A percentile compares a stretch with the other conserved stretches of the same genome.
phyloP scores from a whole-genome alignment of 179 eudicot genomes.

The Camellia oleifera region DNA sequence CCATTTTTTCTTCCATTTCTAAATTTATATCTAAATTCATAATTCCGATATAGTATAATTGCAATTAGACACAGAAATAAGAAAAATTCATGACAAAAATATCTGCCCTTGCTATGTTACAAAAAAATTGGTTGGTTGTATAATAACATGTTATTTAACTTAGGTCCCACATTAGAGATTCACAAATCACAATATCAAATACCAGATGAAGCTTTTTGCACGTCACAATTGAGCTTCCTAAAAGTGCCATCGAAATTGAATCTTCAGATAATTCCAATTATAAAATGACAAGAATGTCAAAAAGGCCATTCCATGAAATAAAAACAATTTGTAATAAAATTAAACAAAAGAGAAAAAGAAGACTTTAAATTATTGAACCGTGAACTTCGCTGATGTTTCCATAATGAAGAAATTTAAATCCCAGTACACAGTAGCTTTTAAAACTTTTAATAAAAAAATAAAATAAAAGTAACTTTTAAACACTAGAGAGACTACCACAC shows the following conservation, averaged over 20 bases:
- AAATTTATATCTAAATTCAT: too few species aligned
- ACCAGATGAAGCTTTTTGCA: background rate
- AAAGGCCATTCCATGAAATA: background rate
- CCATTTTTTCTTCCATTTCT: too few species aligned
- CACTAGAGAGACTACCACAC: background rate
- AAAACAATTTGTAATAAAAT: background rate
- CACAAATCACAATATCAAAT: background rate
- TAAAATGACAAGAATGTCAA: background rate
- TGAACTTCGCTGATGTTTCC: slow-evolving; percentile 10
- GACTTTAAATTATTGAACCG: slow-evolving; percentile 12
- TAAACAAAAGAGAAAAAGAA: background rate
- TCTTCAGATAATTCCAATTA: background rate
- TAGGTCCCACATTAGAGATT: background rate
- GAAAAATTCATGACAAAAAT: too few species aligned
- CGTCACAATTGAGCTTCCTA: background rate
- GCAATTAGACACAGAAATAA: too few species aligned
- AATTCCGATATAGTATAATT: too few species aligned
- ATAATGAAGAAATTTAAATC: background rate
- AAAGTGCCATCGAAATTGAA: background rate
- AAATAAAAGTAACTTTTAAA: too few species aligned
- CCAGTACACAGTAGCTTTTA: background rate
- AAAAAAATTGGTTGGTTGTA: too few species aligned
- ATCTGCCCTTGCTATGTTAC: too few species aligned
- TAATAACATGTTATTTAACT: too few species aligned
- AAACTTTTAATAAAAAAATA: background rate